Evolutionary conservation across 495 filamentous ascomycete species (phyloP), one percentile per base, ranked within the genome.

Genomic region (Emericellopsis terricola): DNA sequence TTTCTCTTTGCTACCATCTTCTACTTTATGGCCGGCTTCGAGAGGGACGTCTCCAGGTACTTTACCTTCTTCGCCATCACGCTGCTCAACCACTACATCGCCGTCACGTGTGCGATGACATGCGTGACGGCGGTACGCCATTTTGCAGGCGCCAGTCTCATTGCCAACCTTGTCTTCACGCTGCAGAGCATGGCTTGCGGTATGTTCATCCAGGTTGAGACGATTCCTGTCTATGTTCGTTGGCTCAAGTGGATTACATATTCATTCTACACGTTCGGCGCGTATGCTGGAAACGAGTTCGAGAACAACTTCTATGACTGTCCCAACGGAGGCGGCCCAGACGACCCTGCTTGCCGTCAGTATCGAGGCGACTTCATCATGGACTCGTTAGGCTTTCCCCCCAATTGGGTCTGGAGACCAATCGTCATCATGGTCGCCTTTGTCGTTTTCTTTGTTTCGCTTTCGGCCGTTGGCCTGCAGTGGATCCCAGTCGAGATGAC

Each of bases 21-120:
- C 46, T 84, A 84, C 46, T 81, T 78, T 48, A 80, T 82, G 73
- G 69, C 68, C 23, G 78, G 76, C 24, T 80, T 80, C 44, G 65
- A 75, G 21, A 47, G 59, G 2, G 56, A 69, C 10, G 66, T 61
- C 2, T 46, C 34, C 1, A 69, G 75, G 29, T 82, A 78, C 45
- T 73, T 84, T 37, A 69, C 64, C 4, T 84, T 81, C 48, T 73
- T 82, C 37, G 48, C 59, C 4, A 48, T 82, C 19, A 56, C 67
- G 0, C 40, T 84, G 3, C 49, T 84, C 4, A 64, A 61, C 17
- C 78, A 84, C 37, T 80, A 75, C 38, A 68, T 72, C 38, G 64
- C 72, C 4, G 57, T 80, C n/a, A 70, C 64, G 0, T 68, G 69
- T 33, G 70, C 76, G 0, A 63, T 64, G 3, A 44, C 68, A 14